Evolutionary conservation across 805 yeast genomes (phyloP).

Genomic region (Cyberlindnera mississippiensis): DNA sequence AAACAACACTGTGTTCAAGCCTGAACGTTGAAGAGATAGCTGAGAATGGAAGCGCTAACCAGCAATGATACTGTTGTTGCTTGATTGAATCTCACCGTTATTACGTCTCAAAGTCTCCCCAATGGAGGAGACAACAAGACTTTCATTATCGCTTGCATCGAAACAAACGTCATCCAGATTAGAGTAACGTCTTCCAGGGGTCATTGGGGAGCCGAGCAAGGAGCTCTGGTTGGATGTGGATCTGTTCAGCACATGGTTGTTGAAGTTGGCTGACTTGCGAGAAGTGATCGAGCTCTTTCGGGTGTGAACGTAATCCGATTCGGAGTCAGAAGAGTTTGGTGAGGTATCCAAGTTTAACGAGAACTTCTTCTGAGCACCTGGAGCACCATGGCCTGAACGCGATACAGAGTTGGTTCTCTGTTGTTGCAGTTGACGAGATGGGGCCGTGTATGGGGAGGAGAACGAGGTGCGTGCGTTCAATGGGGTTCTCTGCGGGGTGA

Average conservation of each 20-base stretch:
- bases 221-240: constrained; percentile 12
- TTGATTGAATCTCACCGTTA: constrained; percentile 27
- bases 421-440: constrained; percentile 11
- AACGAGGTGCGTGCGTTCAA: constrained; percentile 24
- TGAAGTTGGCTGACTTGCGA: constrained; percentile 5
- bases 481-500: constrained; percentile 25
- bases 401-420: constrained; percentile 15
- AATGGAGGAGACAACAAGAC: constrained; percentile 31
- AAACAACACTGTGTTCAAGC: no score
- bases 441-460: constrained; percentile 31
- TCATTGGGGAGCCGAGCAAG: constrained; percentile 11
- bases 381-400: not conserved
- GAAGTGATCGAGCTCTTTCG: constrained; percentile 17
- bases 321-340: constrained; percentile 29
- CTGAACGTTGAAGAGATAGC: no score
- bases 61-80: constrained; percentile 17
- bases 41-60: not conserved
- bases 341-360: constrained; percentile 20
- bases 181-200: constrained; percentile 12
- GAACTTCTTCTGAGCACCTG: constrained; percentile 15
- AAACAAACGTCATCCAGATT: constrained; percentile 16
- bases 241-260: constrained; percentile 7
- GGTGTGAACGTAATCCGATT: constrained; percentile 20
- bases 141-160: constrained; percentile 22
- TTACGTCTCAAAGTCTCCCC: constrained; percentile 33